These are phyloP conservation scores for Plantago coronopus DNA, from an alignment of 305 asterid species.

Conservation along the genomic window DNA sequence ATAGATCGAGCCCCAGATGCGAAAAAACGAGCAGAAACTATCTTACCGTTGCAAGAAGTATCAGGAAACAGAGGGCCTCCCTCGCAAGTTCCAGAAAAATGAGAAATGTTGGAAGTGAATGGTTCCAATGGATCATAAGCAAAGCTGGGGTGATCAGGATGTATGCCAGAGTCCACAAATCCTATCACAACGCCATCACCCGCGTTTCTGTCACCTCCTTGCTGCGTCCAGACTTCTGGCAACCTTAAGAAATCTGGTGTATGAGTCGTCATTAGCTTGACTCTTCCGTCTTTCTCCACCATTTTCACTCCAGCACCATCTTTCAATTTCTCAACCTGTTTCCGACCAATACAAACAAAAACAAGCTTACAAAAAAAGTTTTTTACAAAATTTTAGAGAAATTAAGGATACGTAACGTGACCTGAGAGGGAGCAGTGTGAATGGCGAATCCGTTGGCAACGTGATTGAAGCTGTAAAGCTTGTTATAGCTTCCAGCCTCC, in stretches of 20 bases:
- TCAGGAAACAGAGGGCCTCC: slow-evolving; percentile 63
- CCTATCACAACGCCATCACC: slow-evolving; percentile 94
- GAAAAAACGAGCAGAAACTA: slow-evolving; percentile 78
- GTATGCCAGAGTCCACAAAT: slow-evolving; percentile 74
- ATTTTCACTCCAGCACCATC: slow-evolving; percentile 47
- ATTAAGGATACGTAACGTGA: slow-evolving; percentile 12
- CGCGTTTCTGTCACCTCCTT: slow-evolving; percentile 55
- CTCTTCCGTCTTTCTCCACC: slow-evolving; percentile 68
- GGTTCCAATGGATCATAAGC: slow-evolving; percentile 53
- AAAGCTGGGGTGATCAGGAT: slow-evolving; percentile 74
- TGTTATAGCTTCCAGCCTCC: slow-evolving; percentile 57
- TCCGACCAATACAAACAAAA: background rate
- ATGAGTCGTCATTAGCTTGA: slow-evolving; percentile 66
- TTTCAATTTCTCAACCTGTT: slow-evolving; percentile 47
- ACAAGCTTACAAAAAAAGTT: background rate
- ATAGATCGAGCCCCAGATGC: slow-evolving; percentile 63
- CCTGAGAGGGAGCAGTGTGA: slow-evolving; percentile 76
- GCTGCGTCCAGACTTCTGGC: slow-evolving; percentile 57
- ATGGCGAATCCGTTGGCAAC: slow-evolving; percentile 75
- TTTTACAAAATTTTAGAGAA: too few relatives aligned
- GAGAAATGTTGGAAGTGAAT: slow-evolving; percentile 33
- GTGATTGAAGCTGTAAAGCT: slow-evolving; percentile 84
- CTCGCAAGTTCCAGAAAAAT: slow-evolving; percentile 68
- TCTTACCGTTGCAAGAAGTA: slow-evolving; percentile 73
- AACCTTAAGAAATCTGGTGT: slow-evolving; percentile 61